Base-by-base conservation (phyloP, 495 filamentous ascomycete genomes). In the Penicillium canariense region DNA sequence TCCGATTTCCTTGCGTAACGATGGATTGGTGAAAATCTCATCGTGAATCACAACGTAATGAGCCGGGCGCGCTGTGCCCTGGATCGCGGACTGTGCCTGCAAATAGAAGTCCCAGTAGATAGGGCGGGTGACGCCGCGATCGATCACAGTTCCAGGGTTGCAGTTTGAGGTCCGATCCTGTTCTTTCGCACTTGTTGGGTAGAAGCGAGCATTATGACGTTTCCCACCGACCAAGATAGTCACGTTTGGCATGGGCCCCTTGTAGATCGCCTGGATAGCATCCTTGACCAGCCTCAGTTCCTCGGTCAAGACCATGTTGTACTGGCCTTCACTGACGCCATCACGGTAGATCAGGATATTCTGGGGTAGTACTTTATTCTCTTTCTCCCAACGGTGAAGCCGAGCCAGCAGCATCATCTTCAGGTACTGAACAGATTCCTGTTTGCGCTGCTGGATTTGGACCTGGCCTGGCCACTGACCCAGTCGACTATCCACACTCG, bases 181-280 rank as follows among this genome's bases (percentile, higher is more conserved):
- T 0, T 77, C 36, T 5, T 27, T 14, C 28, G 70, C 87, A 30
- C 81, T 81, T 5, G 75, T 80, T 0, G 82, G 80, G 63, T 84
- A 95, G 72, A 96, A 93, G 0, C 91, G 86, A 0, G 88, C 93
- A 55, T 96, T 89, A 50, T 96, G 91, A n/a, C 91, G 83, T 70
- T 96, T 96, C 25, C 88, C 88, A 1, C 87, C 67, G 5, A 77
- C 55, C 10, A 77, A n/a, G 27, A 74, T 55, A 1, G 60, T 67
- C 47, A 75, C 52, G 3, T 61, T 78, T 0, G 88, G 86, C 2
- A n/a, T 62, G 42, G 2, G 45, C 47, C 1, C 56, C 44, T 17
- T 69, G 60, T 87, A 87, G 7, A 74, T 50, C 15, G 63, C 40
- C 9, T 65, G 26, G 64, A 84, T 88, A 2, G 87, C 88, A 3